Evolutionary conservation across 2,329 filamentous ascomycete species (phyloP).

Genomic region (Pseudogymnoascus sp.): DNA sequence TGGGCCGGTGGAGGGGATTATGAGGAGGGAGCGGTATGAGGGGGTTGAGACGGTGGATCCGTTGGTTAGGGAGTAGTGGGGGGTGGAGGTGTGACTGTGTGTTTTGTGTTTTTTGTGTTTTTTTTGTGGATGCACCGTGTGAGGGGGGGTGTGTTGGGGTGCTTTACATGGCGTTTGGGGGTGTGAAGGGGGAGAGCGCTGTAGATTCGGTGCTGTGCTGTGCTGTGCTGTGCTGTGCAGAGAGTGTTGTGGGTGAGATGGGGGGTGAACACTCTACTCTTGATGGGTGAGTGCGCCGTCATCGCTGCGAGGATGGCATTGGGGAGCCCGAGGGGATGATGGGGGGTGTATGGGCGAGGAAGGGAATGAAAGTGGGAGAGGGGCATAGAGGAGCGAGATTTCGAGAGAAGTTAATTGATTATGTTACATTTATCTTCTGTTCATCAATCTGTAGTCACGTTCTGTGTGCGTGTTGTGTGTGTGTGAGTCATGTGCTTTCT

Average conservation of each 20-base stretch:
- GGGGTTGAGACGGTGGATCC: constrained; percentile 61
- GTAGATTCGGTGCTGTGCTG: background rate
- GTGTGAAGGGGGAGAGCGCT: background rate
- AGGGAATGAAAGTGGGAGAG: no score
- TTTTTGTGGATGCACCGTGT: no score
- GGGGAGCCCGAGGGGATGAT: no score
- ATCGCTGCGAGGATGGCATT: background rate
- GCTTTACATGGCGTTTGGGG: background rate
- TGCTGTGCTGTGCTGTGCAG: no score
- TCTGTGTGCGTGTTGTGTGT: no score
- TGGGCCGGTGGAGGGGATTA: constrained; percentile 87
- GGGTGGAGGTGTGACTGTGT: constrained; percentile 8
- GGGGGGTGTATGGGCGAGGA: background rate
- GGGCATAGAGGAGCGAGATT: no score
- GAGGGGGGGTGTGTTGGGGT: no score
- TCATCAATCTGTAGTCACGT: no score
- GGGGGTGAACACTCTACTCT: background rate
- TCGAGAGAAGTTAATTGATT: no score
- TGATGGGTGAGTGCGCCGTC: background rate
- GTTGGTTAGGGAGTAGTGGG: constrained; percentile 30
- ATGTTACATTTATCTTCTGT: no score
- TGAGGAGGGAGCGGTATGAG: constrained; percentile 67
- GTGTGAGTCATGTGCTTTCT: no score
- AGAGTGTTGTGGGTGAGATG: background rate
- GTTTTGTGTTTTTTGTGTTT: constrained; percentile 6